Evolutionary conservation across 208 protist species (phyloP), one percentile per base, ranked within the genome.

Genomic region (Crithidia brevicula): DNA sequence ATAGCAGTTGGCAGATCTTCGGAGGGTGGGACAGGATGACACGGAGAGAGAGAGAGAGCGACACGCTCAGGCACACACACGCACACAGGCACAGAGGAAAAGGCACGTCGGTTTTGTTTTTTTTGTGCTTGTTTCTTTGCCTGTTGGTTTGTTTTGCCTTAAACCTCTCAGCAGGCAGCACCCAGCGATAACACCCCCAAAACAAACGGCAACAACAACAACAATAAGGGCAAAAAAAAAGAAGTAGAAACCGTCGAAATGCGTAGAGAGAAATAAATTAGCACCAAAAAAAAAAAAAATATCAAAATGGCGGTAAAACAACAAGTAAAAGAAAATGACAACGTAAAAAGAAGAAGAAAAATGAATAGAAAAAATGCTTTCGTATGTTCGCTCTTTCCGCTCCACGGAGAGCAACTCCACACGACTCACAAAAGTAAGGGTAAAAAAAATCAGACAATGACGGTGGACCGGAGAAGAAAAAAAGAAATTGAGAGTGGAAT

Each of bases 301-400:
- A 36, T 16, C 15, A 4, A 43, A 30, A 52, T 49, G 7, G n/a
- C 20, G 28, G 15, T 13, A 34, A 8, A 51, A 25, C 61, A 52
- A 62, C 42, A 54, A 59, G 15, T 20, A 57, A 45, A 45, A 43
- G 27, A 68, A 40, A 50, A 46, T 22, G 9, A 13, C 11, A 57
- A 42, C 47, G 6, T 34, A 53, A 66, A 4, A 66, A 42, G 51
- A 65, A 57, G 42, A 64, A 46, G 18, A 65, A 50, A 34, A 53
- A 64, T 28, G 31, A 51, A 58, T 5, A 47, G 38, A 64, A 66
- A 36, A n/a, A 62, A n/a, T 16, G 38, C n/a, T n/a, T n/a, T n/a
- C n/a, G n/a, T n/a, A n/a, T n/a, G n/a, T n/a, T n/a, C n/a, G n/a
- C n/a, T n/a, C n/a, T n/a, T n/a, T n/a, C n/a, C n/a, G n/a, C n/a